A percentile compares a stretch with the other conserved stretches of the same genome.
phyloP scores from a whole-genome alignment of 495 filamentous ascomycete genomes.

The Penicillium daleae region DNA sequence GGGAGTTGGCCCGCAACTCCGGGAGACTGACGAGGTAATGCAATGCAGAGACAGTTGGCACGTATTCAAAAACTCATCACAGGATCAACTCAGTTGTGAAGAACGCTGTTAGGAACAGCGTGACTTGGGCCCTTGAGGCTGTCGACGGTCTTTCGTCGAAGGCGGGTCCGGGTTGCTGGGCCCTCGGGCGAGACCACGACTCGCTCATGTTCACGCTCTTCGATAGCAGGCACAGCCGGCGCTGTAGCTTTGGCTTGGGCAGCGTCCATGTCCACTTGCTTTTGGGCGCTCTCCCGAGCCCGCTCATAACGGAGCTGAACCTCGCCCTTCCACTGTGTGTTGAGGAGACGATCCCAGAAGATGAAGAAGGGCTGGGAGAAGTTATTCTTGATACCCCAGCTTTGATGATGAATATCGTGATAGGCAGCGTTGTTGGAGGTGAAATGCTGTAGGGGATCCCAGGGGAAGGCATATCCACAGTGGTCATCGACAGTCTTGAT shows the following conservation, averaged over 20 bases:
- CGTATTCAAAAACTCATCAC: constrained; percentile 23
- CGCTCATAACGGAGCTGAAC: constrained; percentile 51
- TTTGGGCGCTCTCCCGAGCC: constrained; percentile 45
- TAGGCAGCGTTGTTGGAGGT: constrained; percentile 93
- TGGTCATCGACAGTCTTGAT: constrained; percentile 98
- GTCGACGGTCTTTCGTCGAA: constrained; percentile 48
- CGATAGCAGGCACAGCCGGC: constrained; percentile 10
- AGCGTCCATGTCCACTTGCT: constrained; percentile 40
- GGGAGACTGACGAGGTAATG: constrained; percentile 23
- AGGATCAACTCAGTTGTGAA: constrained; percentile 33
- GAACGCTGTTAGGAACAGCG: constrained; percentile 44
- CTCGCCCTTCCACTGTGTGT: constrained; percentile 52
- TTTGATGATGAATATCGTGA: constrained; percentile 98
- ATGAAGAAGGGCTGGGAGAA: constrained; percentile 58
- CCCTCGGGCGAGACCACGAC: constrained; percentile 37
- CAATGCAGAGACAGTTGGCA: constrained; percentile 20
- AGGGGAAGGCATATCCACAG: constrained; percentile 93
- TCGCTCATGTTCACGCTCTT: constrained; percentile 28
- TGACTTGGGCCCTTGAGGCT: constrained; percentile 47
- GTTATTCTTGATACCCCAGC: constrained; percentile 87
- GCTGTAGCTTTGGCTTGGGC: constrained; percentile 17
- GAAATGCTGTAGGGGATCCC: constrained; percentile 88
- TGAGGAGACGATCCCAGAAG: constrained; percentile 55
- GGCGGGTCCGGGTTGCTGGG: constrained; percentile 37
- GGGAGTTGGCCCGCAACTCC: constrained; percentile 47